Base-by-base conservation (phyloP, 192 early-diverging fungal genomes). In the Allomyces javanicus region DNA sequence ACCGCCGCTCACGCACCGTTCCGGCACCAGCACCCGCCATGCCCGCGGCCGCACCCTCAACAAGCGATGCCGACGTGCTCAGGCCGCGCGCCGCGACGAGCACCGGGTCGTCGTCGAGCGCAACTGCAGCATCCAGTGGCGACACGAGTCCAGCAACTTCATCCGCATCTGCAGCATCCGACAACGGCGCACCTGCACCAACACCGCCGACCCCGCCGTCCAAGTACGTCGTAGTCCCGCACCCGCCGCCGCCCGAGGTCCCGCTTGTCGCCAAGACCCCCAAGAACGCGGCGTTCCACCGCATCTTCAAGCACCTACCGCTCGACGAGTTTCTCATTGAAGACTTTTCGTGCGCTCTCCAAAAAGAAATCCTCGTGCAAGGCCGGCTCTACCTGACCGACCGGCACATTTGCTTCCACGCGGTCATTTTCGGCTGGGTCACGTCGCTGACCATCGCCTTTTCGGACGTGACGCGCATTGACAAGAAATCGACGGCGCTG, bases 341-440 rank as follows among this genome's bases (percentile, higher is more conserved):
- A 61, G 87, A 91, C 75, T 89, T 83, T 72, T 82, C 84, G 0
- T 94, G 92, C 65, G 92, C 92, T 2, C 73, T 90, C 63, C 90
- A 94, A 74, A 88, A 89, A 63, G 92, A 94, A 62, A 92, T 94
- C 55, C 75, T 94, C 6, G 81, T 89, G 21, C 92, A 94, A 63
- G 92, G 92, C 11, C 77, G 87, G 50, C 70, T 94, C 62, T 92
- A 90, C 69, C 75, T 90, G 70, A 91, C 90, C 4, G 81, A 89
- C 67, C 85, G 80, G 69, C 76, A 86, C 72, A 72, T 91, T 45
- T 88, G 86, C 71, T 94, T 94, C 72, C 83, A 90, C 74, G 85
- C 87, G 45, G 90, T 90, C 67, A 90, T 94, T 67, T 90, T 94
- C 78, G 92, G 92, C 43, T 92, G 90, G 85, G 85, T 89, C 4